A percentile compares a stretch with the other conserved stretches of the same genome.
These are phyloP conservation scores for Chlorella variabilis DNA, from an alignment of 163 green algal genomes.

Conservation along the genomic window DNA sequence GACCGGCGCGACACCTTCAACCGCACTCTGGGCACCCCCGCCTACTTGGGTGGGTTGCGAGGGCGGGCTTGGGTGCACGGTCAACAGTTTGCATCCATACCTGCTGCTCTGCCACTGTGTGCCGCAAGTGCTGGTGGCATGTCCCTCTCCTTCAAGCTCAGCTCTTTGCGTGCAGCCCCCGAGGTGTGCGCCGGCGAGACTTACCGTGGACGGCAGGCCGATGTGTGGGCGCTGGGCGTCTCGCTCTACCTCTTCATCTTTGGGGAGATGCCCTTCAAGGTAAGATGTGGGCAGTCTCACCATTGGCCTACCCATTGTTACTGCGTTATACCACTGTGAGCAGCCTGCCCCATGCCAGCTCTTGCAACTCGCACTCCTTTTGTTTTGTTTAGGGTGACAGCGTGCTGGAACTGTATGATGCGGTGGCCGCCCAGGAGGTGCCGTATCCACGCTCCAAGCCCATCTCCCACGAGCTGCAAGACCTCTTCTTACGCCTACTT, in stretches of 20 bases:
- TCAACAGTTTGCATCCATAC: too few relatives aligned
- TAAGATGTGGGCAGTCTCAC: background rate
- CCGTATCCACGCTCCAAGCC: slow-evolving; percentile 31
- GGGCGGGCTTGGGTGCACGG: too few relatives aligned
- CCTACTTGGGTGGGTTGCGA: slow-evolving; percentile 62
- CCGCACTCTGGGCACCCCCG: slow-evolving; percentile 73
- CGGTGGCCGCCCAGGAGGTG: slow-evolving; percentile 27
- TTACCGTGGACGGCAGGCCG: slow-evolving; percentile 51
- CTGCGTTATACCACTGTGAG: too few relatives aligned
- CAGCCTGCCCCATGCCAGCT: too few relatives aligned
- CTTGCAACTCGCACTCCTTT: background rate
- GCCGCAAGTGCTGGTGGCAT: too few relatives aligned
- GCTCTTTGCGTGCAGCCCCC: slow-evolving; percentile 40
- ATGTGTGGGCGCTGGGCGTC: slow-evolving; percentile 69
- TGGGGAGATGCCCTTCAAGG: slow-evolving; percentile 53
- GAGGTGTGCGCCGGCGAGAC: slow-evolving; percentile 57
- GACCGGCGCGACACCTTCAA: slow-evolving; percentile 47
- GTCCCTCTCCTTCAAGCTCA: slow-evolving; percentile 37
- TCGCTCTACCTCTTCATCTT: slow-evolving; percentile 69
- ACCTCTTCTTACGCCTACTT: slow-evolving; percentile 47
- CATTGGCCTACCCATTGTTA: too few relatives aligned
- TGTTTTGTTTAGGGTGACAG: background rate
- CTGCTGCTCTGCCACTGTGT: background rate
- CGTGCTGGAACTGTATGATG: slow-evolving; percentile 48
- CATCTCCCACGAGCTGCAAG: slow-evolving; percentile 44